Conservation (phyloP, 331 rosid species). For the Prunus yedoensis region DNA sequence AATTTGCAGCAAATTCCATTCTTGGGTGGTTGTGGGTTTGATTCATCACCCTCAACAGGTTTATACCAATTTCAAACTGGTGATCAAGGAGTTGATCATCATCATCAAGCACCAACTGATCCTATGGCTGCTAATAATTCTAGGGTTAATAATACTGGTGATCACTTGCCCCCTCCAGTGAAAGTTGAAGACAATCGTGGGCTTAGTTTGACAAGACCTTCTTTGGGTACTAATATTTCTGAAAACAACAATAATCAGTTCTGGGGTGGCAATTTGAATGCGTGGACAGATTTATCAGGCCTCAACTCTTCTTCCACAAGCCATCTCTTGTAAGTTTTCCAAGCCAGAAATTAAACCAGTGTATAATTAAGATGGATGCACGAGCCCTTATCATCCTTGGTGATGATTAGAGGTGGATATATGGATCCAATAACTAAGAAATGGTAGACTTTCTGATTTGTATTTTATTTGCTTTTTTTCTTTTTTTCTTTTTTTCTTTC, state of each 20-base stretch:
- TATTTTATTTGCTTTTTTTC: background rate
- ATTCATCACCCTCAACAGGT: constrained; percentile 33
- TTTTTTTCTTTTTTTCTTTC: background rate
- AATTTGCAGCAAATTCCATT: constrained; percentile 61
- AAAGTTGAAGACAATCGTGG: constrained; percentile 64
- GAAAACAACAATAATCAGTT: constrained; percentile 39
- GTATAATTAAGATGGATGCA: constrained; percentile 5
- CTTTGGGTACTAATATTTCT: constrained; percentile 18
- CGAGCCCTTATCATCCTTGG: background rate
- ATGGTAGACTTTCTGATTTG: constrained; percentile 7
- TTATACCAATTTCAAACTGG: constrained; percentile 49
- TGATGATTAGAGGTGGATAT: constrained; percentile 12
- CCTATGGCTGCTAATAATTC: constrained; percentile 30
- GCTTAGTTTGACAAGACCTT: constrained; percentile 41
- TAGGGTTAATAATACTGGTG: constrained; percentile 43
- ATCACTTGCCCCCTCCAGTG: constrained; percentile 46
- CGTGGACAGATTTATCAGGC: constrained; percentile 69
- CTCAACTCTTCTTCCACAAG: constrained; percentile 59
- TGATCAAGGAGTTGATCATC: constrained; percentile 22
- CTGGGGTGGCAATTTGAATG: constrained; percentile 30
- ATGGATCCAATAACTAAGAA: background rate
- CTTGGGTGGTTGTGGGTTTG: constrained; percentile 47
- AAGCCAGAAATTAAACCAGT: background rate
- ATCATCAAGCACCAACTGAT: background rate
- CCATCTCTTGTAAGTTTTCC: constrained; percentile 51